Evolutionary conservation across 768 basidiomycete genomes (phyloP), one percentile per base, ranked within the genome.

Genomic region (Russula earlei): DNA sequence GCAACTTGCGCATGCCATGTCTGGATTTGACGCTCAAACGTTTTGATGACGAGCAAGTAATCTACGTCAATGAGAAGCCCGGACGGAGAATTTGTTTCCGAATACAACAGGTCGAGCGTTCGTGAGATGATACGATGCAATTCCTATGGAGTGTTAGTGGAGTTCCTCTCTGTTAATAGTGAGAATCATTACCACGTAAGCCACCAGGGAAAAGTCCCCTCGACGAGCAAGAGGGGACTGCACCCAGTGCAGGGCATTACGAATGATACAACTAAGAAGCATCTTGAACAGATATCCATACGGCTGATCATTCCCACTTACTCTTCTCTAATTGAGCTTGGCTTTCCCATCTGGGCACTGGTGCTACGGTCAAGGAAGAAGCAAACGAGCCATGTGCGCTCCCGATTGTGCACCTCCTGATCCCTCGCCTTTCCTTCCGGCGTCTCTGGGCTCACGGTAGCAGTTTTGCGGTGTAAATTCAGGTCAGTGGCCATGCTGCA

Each of bases 261-360:
- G 84, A 63, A 97, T 91, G 66, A 97, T 87, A 65, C 78, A 91
- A 68, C 89, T 91, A 29, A 51, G 40, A 53, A 15, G 33, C 34
- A 61, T 58, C 46, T 49, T 46, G 31, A 54, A 51, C 53, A 54
- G 14, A 45, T 40, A 45, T 31, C 22, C 38, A 43, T 40, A 52
- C 36, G 36, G 45, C 40, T 14, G 44, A 14, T 27, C 19, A 44
- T n/a, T 47, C 19, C 36, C 25, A 77, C 90, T 63, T 67, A 92
- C 90, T 99, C 95, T 71, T 97, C 95, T 67, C 86, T 84, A 62
- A 97, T 85, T 2, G 85, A 83, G 66, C 89, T 83, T 4, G 95
- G 95, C 71, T 96, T 97, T 42, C 94, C 94, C 91, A 97, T 91
- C 71, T 95, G 93, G 0, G 94, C 89, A 62, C 91, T 90, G 56